Percentiles rank a stretch among this genome's conserved stretches.
phyloP scores from a whole-genome alignment of 2,329 filamentous ascomycete species.

The Aspergillus aculeatus region DNA sequence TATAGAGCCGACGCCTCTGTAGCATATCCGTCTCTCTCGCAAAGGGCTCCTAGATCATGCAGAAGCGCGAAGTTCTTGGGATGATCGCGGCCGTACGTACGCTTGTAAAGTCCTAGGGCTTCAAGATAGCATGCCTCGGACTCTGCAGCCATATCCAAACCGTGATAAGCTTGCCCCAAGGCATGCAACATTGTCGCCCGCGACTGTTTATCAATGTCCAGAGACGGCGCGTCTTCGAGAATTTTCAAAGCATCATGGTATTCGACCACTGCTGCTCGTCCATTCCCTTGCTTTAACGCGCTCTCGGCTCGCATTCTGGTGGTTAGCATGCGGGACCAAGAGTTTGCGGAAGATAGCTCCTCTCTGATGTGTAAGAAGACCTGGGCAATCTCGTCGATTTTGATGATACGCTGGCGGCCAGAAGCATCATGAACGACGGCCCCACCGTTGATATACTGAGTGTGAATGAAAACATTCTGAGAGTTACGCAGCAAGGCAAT shows the following conservation, averaged over 20 bases:
- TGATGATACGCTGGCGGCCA: slow-evolving; percentile 31
- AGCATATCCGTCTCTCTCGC: slow-evolving; percentile 31
- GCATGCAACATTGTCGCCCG: slow-evolving; percentile 28
- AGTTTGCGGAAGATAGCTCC: slow-evolving; percentile 20
- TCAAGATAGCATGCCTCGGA: slow-evolving; percentile 30
- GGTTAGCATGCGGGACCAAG: slow-evolving; percentile 21
- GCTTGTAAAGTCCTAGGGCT: slow-evolving; percentile 29
- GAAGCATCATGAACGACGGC: slow-evolving; percentile 30
- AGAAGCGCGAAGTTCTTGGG: slow-evolving; percentile 29
- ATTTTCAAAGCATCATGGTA: slow-evolving; percentile 26
- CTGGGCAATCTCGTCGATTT: slow-evolving; percentile 30
- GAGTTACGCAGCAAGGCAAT: slow-evolving; percentile 15
- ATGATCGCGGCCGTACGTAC: slow-evolving; percentile 29
- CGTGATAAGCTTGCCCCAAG: slow-evolving; percentile 26
- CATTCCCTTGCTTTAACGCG: slow-evolving; percentile 23
- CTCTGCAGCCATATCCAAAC: slow-evolving; percentile 25
- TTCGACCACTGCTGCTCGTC: slow-evolving; percentile 23
- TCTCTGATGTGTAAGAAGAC: slow-evolving; percentile 30
- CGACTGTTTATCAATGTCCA: slow-evolving; percentile 26
- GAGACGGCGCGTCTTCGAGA: slow-evolving; percentile 21
- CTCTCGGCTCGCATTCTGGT: slow-evolving; percentile 24
- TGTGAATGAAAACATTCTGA: slow-evolving; percentile 27
- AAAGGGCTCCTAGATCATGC: slow-evolving; percentile 29
- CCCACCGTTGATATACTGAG: slow-evolving; percentile 26
- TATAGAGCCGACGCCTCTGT: slow-evolving; percentile 32